These are phyloP conservation scores for Populus tomentosa DNA, from an alignment of 441 rosid genomes.

Conservation along the genomic window DNA sequence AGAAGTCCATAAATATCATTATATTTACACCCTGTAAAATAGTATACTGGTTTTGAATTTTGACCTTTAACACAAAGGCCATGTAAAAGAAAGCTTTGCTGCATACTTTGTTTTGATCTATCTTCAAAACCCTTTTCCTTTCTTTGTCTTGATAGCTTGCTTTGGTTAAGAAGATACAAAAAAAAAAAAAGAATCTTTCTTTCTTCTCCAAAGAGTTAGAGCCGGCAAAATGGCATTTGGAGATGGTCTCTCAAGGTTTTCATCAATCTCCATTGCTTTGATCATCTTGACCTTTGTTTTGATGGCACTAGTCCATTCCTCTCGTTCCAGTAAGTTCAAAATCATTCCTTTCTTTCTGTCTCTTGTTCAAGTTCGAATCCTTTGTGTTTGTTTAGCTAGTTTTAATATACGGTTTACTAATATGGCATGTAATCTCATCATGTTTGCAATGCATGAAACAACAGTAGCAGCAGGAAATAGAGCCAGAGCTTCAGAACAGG, in stretches of 20 bases:
- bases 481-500: slow-evolving; percentile 12
- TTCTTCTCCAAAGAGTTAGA: too few species aligned
- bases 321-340: slow-evolving; percentile 14
- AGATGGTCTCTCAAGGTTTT: slow-evolving; percentile 16
- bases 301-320: slow-evolving; percentile 18
- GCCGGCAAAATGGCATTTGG: slow-evolving; percentile 15
- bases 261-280: slow-evolving; percentile 10
- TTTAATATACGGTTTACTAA: not conserved
- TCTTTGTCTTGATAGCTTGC: slow-evolving; percentile 1
- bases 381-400: not conserved
- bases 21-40: not conserved
- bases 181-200: too few species aligned
- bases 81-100: not conserved
- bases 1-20: not conserved
- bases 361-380: not conserved
- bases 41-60: too few species aligned
- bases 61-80: too few species aligned
- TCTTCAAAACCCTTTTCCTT: not conserved
- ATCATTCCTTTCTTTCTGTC: not conserved
- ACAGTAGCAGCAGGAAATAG: slow-evolving; percentile 9
- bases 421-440: slow-evolving; percentile 1
- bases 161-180: not conserved
- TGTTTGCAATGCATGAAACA: slow-evolving; percentile 15
- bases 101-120: not conserved
- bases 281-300: slow-evolving; percentile 15